phyloP scores from a whole-genome alignment of 768 basidiomycete genomes.

The Imleria badia region DNA sequence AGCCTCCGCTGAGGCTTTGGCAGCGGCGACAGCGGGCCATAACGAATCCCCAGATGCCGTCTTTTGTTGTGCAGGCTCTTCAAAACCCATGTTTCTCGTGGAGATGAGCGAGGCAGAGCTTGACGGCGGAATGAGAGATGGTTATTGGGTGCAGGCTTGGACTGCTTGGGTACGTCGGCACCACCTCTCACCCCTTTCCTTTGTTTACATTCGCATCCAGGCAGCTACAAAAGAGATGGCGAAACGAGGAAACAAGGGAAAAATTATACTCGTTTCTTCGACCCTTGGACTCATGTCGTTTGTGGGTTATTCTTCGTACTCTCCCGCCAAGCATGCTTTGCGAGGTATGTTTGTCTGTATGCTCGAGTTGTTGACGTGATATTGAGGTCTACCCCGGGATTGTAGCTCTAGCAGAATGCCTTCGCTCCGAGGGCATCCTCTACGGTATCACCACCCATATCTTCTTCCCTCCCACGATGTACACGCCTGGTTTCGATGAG shows the following conservation, averaged over 20 bases:
- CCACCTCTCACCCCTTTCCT: background rate
- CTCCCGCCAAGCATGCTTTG: conserved; percentile 83
- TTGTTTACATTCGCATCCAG: conserved; percentile 34
- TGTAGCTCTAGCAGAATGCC: conserved; percentile 77
- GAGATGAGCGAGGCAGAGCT: conserved; percentile 65
- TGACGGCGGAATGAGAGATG: conserved; percentile 37
- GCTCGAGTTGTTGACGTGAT: background rate
- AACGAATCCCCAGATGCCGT: conserved; percentile 71
- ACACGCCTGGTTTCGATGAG: conserved; percentile 68
- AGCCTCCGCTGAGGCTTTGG: conserved; percentile 59
- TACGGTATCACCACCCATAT: conserved; percentile 79
- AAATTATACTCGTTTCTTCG: conserved; percentile 76
- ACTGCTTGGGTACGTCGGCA: conserved; percentile 41
- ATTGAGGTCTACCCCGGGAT: background rate
- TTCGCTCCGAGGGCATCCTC: conserved; percentile 76
- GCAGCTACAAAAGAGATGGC: conserved; percentile 68
- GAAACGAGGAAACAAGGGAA: conserved; percentile 54
- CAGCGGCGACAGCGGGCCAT: conserved; percentile 54
- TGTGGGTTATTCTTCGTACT: conserved; percentile 76
- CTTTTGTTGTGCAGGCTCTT: conserved; percentile 76
- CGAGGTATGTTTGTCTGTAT: conserved; percentile 50
- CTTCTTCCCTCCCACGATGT: conserved; percentile 82
- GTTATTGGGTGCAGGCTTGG: conserved; percentile 44
- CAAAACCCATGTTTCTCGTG: conserved; percentile 72
- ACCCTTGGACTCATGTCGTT: conserved; percentile 74